Percentiles rank a stretch among this genome's conserved stretches.
phyloP scores from a whole-genome alignment of 768 basidiomycete species.

The Rhodosporidiobolus odoratus region DNA sequence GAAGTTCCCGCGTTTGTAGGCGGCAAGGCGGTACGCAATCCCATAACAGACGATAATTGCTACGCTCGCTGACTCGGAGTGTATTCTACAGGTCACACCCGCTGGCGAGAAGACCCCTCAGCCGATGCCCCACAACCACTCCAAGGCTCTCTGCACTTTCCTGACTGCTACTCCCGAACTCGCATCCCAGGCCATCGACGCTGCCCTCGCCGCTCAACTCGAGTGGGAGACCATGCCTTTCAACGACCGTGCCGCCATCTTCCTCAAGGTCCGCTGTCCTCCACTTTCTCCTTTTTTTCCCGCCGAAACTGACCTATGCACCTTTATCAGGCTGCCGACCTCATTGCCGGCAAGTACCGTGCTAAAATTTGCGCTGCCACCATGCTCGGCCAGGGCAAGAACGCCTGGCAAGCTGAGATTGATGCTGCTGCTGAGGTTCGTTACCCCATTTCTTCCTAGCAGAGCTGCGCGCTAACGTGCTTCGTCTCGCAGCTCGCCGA shows the following conservation, averaged over 20 bases:
- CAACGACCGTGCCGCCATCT: constrained; percentile 95
- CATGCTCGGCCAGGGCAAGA: constrained; percentile 98
- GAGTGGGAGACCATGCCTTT: constrained; percentile 93
- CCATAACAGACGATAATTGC: constrained; percentile 67
- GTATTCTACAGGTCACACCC: constrained; percentile 46
- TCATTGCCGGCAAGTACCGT: constrained; percentile 89
- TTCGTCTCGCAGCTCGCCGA: constrained; percentile 60
- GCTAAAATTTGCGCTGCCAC: constrained; percentile 93
- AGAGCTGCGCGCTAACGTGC: neutral
- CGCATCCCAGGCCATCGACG: constrained; percentile 72
- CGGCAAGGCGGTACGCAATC: constrained; percentile 64
- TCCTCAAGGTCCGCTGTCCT: constrained; percentile 58
- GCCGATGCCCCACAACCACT: constrained; percentile 78
- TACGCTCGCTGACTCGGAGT: constrained; percentile 61
- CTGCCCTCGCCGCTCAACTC: constrained; percentile 75
- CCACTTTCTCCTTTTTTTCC: neutral
- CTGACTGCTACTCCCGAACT: constrained; percentile 78
- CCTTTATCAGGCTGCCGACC: constrained; percentile 66
- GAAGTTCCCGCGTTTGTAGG: constrained; percentile 91
- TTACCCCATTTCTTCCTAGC: neutral
- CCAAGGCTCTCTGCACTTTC: constrained; percentile 71
- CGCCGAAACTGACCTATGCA: neutral
- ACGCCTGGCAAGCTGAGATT: constrained; percentile 98
- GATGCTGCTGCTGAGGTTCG: constrained; percentile 94
- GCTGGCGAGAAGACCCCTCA: constrained; percentile 19